A percentile compares a stretch with the other conserved stretches of the same genome.
Evolutionary conservation across 2,329 filamentous ascomycete genomes (phyloP).

Genomic region (Aspergillus nomiae): DNA sequence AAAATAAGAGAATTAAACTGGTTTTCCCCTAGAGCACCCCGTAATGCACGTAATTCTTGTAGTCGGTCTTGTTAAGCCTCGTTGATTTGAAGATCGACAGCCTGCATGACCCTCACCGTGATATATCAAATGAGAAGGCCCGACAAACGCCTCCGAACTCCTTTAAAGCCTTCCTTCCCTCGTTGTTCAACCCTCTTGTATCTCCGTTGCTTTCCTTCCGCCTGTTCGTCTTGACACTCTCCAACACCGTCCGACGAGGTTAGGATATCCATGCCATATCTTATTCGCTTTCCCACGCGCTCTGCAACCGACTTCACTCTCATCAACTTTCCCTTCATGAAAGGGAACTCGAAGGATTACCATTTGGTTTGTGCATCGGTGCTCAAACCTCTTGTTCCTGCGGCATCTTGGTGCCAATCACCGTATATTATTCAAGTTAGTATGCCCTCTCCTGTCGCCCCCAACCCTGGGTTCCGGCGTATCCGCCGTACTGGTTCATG

Average conservation of each 20-base stretch:
- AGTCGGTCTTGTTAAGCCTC: slow-evolving; percentile 36
- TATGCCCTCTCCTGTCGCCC: not conserved
- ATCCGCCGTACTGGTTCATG: not conserved
- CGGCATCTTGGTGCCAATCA: slow-evolving; percentile 2
- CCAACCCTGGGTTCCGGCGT: not conserved
- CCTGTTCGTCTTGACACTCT: slow-evolving; percentile 4
- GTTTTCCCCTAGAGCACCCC: slow-evolving; percentile 13
- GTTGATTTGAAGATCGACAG: slow-evolving; percentile 44
- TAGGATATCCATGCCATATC: slow-evolving; percentile 5
- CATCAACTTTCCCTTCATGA: not conserved
- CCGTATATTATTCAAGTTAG: slow-evolving; percentile 7
- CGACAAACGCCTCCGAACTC: slow-evolving; percentile 35
- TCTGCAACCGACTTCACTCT: not conserved
- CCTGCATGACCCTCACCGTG: slow-evolving; percentile 48
- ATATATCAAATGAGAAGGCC: slow-evolving; percentile 49
- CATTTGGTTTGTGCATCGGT: not conserved
- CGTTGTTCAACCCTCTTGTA: slow-evolving; percentile 19
- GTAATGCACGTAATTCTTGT: slow-evolving; percentile 28
- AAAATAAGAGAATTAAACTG: not conserved
- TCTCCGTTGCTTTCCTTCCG: slow-evolving; percentile 10
- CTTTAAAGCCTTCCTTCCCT: slow-evolving; percentile 39
- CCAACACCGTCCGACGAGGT: not conserved
- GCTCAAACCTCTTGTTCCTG: slow-evolving; percentile 10
- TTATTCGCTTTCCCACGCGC: not conserved
- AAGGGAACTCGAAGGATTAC: not conserved